Base-by-base conservation (phyloP, 495 filamentous ascomycete species). In the Lineolata rhizophorae region DNA sequence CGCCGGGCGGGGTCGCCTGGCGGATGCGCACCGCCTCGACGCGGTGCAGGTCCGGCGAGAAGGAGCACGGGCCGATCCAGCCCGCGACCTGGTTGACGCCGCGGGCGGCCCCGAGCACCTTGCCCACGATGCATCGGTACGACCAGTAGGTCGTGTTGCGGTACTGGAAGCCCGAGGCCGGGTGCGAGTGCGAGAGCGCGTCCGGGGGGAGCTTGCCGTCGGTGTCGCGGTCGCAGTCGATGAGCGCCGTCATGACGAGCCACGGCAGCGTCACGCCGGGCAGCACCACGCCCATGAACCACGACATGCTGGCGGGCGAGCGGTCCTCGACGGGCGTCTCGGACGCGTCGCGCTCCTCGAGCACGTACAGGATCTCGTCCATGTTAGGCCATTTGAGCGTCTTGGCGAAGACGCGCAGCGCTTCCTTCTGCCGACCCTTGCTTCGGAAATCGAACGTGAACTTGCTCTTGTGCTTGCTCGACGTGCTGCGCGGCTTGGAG, bases 321-420 rank as follows among this genome's bases (percentile, higher is more conserved):
- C 70, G 54, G 28, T 64, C 54, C 41, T 73, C 64, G 4, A 77
- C 52, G 5, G 62, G 48, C 19, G 54, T 55, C 22, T 52, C 45
- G 11, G 64, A 57, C 19, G 45, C 48, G 31, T 72, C 65, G 37
- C 58, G 58, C 34, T 69, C 59, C 34, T 60, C 62, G 31, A 78
- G 60, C 11, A 56, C 51, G 27, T 56, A 55, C 30, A 73, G 52
- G 14, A 76, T 64, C 35, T 70, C 63, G 32, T 50, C 50, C 37
- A 76, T 65, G 42, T 76, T 74, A 5, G 72, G 70, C 74, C 74
- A 80, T 34, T 75, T 76, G 56, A 80, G 63, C 31, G 62, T 67
- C 41, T 65, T 61, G 9, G 70, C 67, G 39, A 80, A 76, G 12
- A 61, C 58, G 35, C 63, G 62, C 24, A 80, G 56, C 38, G 68